Evolutionary conservation across 2,329 filamentous ascomycete genomes (phyloP).

Genomic region (Colletotrichum filicis): DNA sequence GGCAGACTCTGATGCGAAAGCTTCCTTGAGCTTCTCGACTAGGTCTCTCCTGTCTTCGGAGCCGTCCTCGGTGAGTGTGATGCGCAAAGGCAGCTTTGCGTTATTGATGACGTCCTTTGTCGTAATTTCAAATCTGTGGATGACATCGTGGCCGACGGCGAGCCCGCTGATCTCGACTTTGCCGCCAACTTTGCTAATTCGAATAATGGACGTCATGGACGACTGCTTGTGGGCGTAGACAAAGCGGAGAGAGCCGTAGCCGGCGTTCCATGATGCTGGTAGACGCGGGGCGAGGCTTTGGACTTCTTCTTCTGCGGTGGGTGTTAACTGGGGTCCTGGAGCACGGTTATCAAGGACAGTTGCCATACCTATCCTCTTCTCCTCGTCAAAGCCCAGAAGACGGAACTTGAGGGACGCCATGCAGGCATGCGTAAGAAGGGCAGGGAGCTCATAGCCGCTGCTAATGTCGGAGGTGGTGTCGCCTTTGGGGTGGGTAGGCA

Average conservation of each 20-base stretch:
- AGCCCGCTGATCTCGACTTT: constrained; percentile 88
- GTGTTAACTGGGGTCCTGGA: constrained; percentile 15
- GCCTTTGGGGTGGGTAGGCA: constrained; percentile 63
- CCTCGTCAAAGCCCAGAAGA: constrained; percentile 85
- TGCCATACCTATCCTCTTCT: constrained; percentile 74
- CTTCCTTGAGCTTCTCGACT: constrained; percentile 59
- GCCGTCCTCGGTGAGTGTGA: constrained; percentile 55
- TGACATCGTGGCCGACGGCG: constrained; percentile 83
- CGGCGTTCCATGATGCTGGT: constrained; percentile 83
- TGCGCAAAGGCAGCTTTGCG: constrained; percentile 65
- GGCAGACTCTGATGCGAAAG: constrained; percentile 80
- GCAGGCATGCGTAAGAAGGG: constrained; percentile 84
- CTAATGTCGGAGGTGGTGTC: constrained; percentile 72
- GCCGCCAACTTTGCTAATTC: constrained; percentile 82
- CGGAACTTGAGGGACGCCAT: constrained; percentile 85
- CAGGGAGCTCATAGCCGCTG: constrained; percentile 83
- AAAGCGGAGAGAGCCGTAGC: constrained; percentile 79
- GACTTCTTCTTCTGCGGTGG: constrained; percentile 64
- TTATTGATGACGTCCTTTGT: constrained; percentile 80
- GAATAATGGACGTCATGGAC: constrained; percentile 84
- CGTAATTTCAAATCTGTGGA: constrained; percentile 79
- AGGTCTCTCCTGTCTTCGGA: constrained; percentile 63
- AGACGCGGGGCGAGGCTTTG: constrained; percentile 70
- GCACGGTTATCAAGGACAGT: neutral
- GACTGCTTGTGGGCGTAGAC: constrained; percentile 89